A percentile compares a stretch with the other conserved stretches of the same genome.
Evolutionary conservation across 768 basidiomycete genomes (phyloP).

Genomic region (Butyriboletus loyo): DNA sequence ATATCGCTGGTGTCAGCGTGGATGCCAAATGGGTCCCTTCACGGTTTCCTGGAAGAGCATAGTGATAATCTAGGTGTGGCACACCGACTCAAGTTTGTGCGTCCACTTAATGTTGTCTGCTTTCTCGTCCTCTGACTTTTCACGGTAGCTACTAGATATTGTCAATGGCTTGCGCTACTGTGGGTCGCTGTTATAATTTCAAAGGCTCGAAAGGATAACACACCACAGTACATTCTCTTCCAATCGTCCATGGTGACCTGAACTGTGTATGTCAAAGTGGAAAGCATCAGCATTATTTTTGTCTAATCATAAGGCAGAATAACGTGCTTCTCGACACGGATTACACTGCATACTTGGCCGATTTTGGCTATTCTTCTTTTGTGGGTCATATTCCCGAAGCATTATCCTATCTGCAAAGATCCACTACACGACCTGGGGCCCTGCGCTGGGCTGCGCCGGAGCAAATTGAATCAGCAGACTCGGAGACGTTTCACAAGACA

Average conservation of each 20-base stretch:
- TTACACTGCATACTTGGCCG: slow-evolving; percentile 38
- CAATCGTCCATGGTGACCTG: slow-evolving; percentile 21
- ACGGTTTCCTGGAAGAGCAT: slow-evolving; percentile 10
- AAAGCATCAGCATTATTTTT: background rate
- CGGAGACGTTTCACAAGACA: background rate
- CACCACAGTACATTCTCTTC: slow-evolving; percentile 12
- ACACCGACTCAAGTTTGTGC: slow-evolving; percentile 15
- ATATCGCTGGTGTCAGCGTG: slow-evolving; percentile 31
- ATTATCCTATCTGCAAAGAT: slow-evolving; percentile 7
- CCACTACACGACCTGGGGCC: slow-evolving; percentile 32
- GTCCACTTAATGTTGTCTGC: slow-evolving; percentile 4
- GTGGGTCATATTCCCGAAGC: slow-evolving; percentile 9
- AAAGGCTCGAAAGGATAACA: background rate
- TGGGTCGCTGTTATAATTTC: background rate
- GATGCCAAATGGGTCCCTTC: slow-evolving; percentile 28
- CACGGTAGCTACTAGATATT: slow-evolving; percentile 12
- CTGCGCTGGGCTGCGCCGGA: slow-evolving; percentile 44
- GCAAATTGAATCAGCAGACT: slow-evolving; percentile 25
- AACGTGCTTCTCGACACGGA: slow-evolving; percentile 20
- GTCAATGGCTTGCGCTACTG: slow-evolving; percentile 15
- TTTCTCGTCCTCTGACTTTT: slow-evolving; percentile 20
- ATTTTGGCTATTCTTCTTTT: slow-evolving; percentile 41
- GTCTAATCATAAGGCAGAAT: slow-evolving; percentile 4
- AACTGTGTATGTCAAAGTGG: slow-evolving; percentile 8
- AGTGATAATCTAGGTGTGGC: background rate